phyloP scores from a whole-genome alignment of 805 yeast genomes.

The Maudiozyma barnettii region DNA sequence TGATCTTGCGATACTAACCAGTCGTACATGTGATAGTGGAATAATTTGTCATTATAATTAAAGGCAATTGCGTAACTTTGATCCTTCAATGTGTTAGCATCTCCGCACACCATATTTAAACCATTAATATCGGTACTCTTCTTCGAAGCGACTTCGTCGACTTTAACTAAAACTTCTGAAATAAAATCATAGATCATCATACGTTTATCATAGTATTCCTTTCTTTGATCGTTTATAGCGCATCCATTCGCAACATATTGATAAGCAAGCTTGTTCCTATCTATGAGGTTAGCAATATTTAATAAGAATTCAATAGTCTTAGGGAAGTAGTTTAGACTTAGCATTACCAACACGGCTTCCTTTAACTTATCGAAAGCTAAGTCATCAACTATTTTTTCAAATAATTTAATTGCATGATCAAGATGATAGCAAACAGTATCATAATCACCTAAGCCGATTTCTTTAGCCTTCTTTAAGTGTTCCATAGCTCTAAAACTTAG shows the following conservation, averaged over 20 bases:
- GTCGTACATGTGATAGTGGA: slow-evolving; percentile 85
- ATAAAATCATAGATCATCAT: slow-evolving; percentile 58
- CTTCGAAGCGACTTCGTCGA: slow-evolving; percentile 55
- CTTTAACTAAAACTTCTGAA: slow-evolving; percentile 62
- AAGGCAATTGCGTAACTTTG: slow-evolving; percentile 67
- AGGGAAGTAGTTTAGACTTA: slow-evolving; percentile 65
- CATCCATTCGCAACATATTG: slow-evolving; percentile 47
- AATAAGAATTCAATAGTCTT: slow-evolving; percentile 81
- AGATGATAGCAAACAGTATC: slow-evolving; percentile 62
- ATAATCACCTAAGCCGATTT: slow-evolving; percentile 57
- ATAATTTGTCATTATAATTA: slow-evolving; percentile 66
- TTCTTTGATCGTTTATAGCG: slow-evolving; percentile 42
- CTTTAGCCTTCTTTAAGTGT: slow-evolving; percentile 77
- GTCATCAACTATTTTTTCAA: slow-evolving; percentile 72
- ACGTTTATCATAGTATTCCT: slow-evolving; percentile 42
- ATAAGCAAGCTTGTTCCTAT: slow-evolving; percentile 47
- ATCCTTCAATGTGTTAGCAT: slow-evolving; percentile 45
- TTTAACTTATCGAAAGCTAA: slow-evolving; percentile 70
- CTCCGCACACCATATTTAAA: slow-evolving; percentile 18
- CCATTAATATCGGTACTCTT: slow-evolving; percentile 4
- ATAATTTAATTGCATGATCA: slow-evolving; percentile 61
- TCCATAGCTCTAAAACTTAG: slow-evolving; percentile 90
- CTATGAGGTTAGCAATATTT: slow-evolving; percentile 63
- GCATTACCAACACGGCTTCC: slow-evolving; percentile 71
- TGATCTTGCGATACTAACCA: slow-evolving; percentile 80